Percentiles rank a stretch among this genome's conserved stretches.
Conservation (phyloP, 2,329 filamentous ascomycete species). For the Cladosporium sp. region DNA sequence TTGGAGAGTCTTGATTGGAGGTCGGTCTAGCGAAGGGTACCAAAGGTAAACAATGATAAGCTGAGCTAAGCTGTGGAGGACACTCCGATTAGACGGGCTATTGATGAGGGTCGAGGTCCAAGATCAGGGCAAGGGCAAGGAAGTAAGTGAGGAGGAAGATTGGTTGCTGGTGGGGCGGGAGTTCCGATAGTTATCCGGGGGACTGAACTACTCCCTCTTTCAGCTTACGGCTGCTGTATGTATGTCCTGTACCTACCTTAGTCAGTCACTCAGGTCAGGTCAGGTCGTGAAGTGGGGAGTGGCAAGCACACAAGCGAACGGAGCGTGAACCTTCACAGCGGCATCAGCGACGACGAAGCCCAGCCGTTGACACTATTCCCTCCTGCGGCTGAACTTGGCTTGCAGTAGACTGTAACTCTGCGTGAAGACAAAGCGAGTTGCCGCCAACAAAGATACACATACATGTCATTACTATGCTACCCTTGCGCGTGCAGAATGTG, state of each 20-base stretch:
- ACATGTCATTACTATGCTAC: not conserved
- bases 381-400: slow-evolving; percentile 6
- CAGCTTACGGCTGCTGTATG: not conserved
- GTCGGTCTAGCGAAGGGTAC: not conserved
- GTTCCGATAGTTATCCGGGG: not conserved
- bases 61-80: not conserved
- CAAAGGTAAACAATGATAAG: not conserved
- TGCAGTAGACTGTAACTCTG: not conserved
- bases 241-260: not conserved
- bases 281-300: not conserved
- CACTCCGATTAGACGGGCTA: not conserved
- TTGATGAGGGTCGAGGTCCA: not conserved
- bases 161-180: not conserved
- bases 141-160: not conserved
- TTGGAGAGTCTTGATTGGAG: not conserved
- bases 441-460: not conserved
- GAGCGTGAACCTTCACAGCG: not conserved
- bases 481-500: not conserved
- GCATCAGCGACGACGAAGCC: not conserved
- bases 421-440: not conserved
- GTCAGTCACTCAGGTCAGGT: not conserved
- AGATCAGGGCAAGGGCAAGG: not conserved
- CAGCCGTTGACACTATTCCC: not conserved
- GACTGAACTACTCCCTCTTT: not conserved
- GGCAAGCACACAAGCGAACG: not conserved